Base-by-base conservation (phyloP, 495 filamentous ascomycete species). In the Amorphotheca resinae region DNA sequence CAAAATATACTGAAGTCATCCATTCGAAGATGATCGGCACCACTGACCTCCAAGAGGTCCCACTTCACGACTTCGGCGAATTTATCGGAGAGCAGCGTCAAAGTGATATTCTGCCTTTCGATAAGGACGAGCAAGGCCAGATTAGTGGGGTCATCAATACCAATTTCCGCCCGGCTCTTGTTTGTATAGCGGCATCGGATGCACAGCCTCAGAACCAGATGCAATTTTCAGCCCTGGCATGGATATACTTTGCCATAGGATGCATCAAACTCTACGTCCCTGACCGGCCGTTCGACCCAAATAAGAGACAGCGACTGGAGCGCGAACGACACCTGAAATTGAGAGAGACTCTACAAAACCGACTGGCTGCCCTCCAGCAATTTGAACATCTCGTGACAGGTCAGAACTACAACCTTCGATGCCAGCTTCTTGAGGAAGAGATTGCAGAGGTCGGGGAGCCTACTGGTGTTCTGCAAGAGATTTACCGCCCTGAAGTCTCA, bases 251-350 rank as follows among this genome's bases (percentile, higher is more conserved):
- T 44, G 72, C 77, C 3, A 45, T 80, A 1, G 80, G 70, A 0
- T 73, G 71, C 37, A 61, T 99, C 21, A 71, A 73, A 33, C 70
- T 95, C 6, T 96, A 87, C 52, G 79, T 95, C 2, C 87, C 93
- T 0, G 80, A 93, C 56, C 76, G 77, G 54, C 70, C 81, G 2
- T 89, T 83, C 45, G 91, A 99, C 58, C 91, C 91, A 9, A 84
- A 88, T 18, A 65, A 88, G 42, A 72, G 74, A 42, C 69, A 81
- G n/a, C 71, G 79, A 30, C 64, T 96, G 4, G 76, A 87, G 50
- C 70, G 76, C 22, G 68, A 77, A 45, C 70, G 79, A 14, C 74
- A 91, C 45, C 49, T 67, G 1, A 66, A 76, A 40, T 61, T 79
- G 2, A 69, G 68, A 22, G 44, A 52, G 6, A 66, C 69, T 22